Evolutionary conservation across 2,329 filamentous ascomycete species (phyloP).

Genomic region (Colletotrichum sp.): DNA sequence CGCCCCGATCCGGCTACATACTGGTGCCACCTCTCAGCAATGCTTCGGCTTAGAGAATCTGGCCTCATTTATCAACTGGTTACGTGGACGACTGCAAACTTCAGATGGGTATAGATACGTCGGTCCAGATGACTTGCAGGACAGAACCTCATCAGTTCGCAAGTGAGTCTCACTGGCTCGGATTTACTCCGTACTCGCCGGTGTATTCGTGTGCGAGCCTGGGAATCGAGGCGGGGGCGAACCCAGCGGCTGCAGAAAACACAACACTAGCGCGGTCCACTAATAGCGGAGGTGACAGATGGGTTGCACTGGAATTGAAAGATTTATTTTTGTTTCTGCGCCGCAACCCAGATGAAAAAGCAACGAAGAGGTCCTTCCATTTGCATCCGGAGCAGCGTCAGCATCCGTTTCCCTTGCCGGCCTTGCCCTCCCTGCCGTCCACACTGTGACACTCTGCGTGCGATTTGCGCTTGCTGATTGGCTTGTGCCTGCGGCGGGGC

Average conservation of each 20-base stretch:
- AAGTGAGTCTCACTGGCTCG: neutral
- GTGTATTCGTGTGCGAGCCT: neutral
- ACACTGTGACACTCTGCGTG: neutral
- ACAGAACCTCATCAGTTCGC: neutral
- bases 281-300: neutral
- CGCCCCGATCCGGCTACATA: neutral
- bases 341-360: neutral
- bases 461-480: neutral
- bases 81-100: neutral
- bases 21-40: neutral
- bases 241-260: neutral
- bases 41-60: neutral
- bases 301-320: neutral
- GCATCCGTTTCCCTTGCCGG: neutral
- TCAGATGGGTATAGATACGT: neutral
- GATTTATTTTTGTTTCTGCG: neutral
- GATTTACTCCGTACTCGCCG: neutral
- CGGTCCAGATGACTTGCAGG: neutral
- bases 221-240: neutral
- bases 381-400: neutral
- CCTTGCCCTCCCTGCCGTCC: neutral
- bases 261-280: neutral
- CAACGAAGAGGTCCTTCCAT: neutral
- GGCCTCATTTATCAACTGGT: neutral
- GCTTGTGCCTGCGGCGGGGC: neutral